Evolutionary conservation across 371 early-diverging fungal species (phyloP), one percentile per base, ranked within the genome.

Genomic region (Apophysomyces ossiformis): DNA sequence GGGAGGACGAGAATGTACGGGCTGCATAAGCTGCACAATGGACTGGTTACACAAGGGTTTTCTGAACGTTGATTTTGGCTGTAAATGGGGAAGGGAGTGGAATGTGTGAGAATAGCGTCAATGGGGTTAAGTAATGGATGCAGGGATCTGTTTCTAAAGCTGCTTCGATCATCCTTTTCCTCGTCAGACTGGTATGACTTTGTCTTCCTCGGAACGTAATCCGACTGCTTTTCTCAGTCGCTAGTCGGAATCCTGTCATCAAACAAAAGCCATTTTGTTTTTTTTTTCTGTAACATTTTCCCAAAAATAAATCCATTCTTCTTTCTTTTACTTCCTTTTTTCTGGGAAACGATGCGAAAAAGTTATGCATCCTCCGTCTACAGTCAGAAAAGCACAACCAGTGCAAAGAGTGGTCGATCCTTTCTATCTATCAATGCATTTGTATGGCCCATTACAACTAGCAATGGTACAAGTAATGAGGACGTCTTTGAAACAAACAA

Each of bases 371-470:
- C 79, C 0, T 82, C 82, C 0, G 67, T 79, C 36, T 76, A 75
- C 38, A 82, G 82, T 44, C 72, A 75, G 64, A 82, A 79, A 60
- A 82, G 82, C 58, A 63, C 75, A 11, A 72, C 68, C 1, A 82
- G 82, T 45, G 74, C 79, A 41, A 81, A 76, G 57, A 81, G 81
- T 45, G 72, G 68, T 2, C 74, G 74, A 45, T 79, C 79, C 7
- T 79, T 72, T 61, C 47, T 79, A 37, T 82, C 82, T 5, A 41
- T 82, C 26, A 67, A 66, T 15, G 61, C 66, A 56, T 64, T 61
- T 12, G 43, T 66, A 47, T 69, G 64, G 62, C 70, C 67, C 12
- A 36, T 26, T 39, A 36, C 43, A 18, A 43, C 44, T 6, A 69
- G 64, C 59, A 54, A 67, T 44, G 41, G 58, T 13, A 18, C 9